phyloP scores from a whole-genome alignment of 345 rosid species.

The Melastoma malabathricum region DNA sequence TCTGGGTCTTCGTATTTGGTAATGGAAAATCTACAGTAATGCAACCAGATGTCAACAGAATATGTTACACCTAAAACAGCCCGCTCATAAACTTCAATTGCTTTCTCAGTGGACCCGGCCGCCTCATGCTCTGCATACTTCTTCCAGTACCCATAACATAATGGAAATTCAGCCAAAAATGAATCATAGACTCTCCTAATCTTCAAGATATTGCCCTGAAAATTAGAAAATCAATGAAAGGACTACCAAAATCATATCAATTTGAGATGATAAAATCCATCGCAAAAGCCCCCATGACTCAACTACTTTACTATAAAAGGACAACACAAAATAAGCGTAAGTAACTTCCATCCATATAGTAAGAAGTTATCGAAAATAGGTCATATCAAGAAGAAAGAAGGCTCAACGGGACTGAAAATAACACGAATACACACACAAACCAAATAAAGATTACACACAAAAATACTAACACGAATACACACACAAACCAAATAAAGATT shows the following conservation, averaged over 20 bases:
- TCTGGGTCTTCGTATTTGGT: slow-evolving; percentile 90
- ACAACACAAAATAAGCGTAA: too few species aligned
- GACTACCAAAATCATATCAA: neutral
- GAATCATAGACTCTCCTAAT: slow-evolving; percentile 79
- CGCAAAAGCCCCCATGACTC: too few species aligned
- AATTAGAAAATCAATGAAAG: slow-evolving; percentile 1
- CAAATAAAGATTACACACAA: too few species aligned
- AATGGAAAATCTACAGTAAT: slow-evolving; percentile 70
- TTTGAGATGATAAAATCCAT: too few species aligned
- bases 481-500: too few species aligned
- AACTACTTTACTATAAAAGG: too few species aligned
- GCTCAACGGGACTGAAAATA: too few species aligned
- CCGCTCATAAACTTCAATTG: slow-evolving; percentile 87
- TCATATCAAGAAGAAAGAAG: too few species aligned
- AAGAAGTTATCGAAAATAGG: too few species aligned
- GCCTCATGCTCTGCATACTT: slow-evolving; percentile 98
- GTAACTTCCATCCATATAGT: too few species aligned
- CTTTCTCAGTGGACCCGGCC: slow-evolving; percentile 81
- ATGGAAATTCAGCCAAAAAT: slow-evolving; percentile 83
- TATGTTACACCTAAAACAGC: slow-evolving; percentile 89
- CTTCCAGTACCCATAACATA: slow-evolving; percentile 99
- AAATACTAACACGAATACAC: too few species aligned
- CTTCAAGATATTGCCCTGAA: slow-evolving; percentile 74
- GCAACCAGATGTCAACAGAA: slow-evolving; percentile 97
- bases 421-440: too few species aligned